Evolutionary conservation across 192 early-diverging fungal species (phyloP), one percentile per base, ranked within the genome.

Genomic region (Lobosporangium transversale): DNA sequence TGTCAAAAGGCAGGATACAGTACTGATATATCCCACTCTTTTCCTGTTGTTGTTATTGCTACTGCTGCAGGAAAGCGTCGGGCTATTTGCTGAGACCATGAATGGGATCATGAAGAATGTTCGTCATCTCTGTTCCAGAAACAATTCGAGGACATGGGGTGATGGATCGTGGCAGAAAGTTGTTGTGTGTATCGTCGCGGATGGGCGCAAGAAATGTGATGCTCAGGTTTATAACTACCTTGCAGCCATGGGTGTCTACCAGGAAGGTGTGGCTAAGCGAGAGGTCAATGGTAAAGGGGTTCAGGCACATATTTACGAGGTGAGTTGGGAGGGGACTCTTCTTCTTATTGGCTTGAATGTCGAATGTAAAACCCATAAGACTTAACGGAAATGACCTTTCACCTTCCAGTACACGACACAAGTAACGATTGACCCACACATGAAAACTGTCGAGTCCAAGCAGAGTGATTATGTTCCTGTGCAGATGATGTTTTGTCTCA

Each of bases 401-500:
- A 4, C 5, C 4, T 9, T 14, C 21, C 44, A 45, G 81, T 91
- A 92, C 70, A 93, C 93, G 1, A 85, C 91, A 0, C 93, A 94
- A 61, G 79, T 89, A 40, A 83, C 82, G 15, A 78, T 93, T 21
- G 91, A 92, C 44, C 74, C 87, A 12, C 83, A 86, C 10, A 88
- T 90, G 89, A 84, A 89, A 53, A 78, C 89, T 54, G 62, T 48
- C 36, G 56, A 65, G 49, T 74, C 70, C 49, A 83, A 81, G 60
- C 82, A 85, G n/a, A 83, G 83, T 8, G 81, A 85, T 24, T 81
- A 83, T 11, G 89, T 89, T 1, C 91, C 91, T 40, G 83, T 87
- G 30, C 93, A 94, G 74, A 84, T 87, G 7, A 81, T 95, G 55
- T 94, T 95, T 66, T 89, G 91, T 66, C 69, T 95, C 2, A 95